Conservation (phyloP, 1,139 yeast species). For the Pichia inconspicua region DNA sequence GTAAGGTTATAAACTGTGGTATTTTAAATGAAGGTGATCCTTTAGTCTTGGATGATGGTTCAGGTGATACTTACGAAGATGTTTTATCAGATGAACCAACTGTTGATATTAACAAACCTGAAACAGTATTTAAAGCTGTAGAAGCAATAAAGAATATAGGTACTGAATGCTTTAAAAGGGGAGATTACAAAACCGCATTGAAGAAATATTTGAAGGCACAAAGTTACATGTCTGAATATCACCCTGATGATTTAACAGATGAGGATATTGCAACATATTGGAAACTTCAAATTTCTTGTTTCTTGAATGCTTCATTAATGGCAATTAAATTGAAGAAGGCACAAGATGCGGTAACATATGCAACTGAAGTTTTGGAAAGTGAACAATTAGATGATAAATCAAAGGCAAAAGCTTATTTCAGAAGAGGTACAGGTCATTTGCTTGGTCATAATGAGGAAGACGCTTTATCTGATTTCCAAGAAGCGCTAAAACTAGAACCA, state of each 20-base stretch:
- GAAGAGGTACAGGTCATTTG: conserved; percentile 73
- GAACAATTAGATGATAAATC: conserved; percentile 59
- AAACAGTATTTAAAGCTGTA: conserved; percentile 61
- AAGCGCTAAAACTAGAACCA: conserved; percentile 62
- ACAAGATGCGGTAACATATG: conserved; percentile 48
- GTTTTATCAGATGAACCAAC: conserved; percentile 64
- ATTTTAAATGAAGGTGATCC: conserved; percentile 52
- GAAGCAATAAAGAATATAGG: conserved; percentile 70
- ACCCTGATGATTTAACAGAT: conserved; percentile 61
- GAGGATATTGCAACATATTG: conserved; percentile 43
- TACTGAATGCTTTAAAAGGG: conserved; percentile 61
- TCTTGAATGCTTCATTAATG: conserved; percentile 67
- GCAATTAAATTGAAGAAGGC: conserved; percentile 59
- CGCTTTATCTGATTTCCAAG: conserved; percentile 59
- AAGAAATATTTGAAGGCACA: conserved; percentile 67
- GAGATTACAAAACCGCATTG: conserved; percentile 48
- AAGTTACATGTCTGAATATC: conserved; percentile 59
- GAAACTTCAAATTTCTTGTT: conserved; percentile 51
- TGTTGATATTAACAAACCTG: conserved; percentile 52
- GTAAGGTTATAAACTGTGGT: conserved; percentile 75
- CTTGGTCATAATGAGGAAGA: conserved; percentile 60
- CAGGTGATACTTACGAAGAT: conserved; percentile 81
- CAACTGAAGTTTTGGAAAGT: conserved; percentile 59
- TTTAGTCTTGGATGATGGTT: conserved; percentile 54
- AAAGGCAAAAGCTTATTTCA: conserved; percentile 75